Evolutionary conservation across 768 basidiomycete species (phyloP).

Genomic region (Russula lepida): DNA sequence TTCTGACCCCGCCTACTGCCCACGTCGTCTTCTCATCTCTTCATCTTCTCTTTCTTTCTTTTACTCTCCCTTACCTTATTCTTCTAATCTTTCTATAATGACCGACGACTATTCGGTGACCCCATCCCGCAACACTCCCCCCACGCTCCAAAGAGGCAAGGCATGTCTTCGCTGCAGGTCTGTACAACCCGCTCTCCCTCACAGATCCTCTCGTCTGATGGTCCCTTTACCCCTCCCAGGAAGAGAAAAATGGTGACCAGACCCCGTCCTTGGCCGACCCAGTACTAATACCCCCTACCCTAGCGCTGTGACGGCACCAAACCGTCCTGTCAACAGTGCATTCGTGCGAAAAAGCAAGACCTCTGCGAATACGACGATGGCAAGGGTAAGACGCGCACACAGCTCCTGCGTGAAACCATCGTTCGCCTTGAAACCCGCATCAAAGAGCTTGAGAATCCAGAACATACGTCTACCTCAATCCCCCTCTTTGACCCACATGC

Average conservation of each 20-base stretch:
- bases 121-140: conserved; percentile 15
- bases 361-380: conserved; percentile 78
- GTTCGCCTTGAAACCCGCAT: conserved; percentile 62
- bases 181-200: neutral
- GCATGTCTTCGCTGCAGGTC: conserved; percentile 23
- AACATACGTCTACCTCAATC: conserved; percentile 59
- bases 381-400: conserved; percentile 75
- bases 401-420: conserved; percentile 71
- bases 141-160: conserved; percentile 22
- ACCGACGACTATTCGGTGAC: conserved; percentile 17
- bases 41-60: conserved; percentile 9
- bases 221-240: conserved; percentile 4
- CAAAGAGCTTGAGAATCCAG: conserved; percentile 67
- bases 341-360: conserved; percentile 67
- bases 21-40: conserved; percentile 10
- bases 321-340: conserved; percentile 73
- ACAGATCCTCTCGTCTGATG: neutral
- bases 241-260: conserved; percentile 21
- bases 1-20: conserved; percentile 13
- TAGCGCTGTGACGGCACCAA: conserved; percentile 73
- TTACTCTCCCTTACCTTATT: conserved; percentile 16
- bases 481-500: conserved; percentile 62
- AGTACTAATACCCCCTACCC: neutral
- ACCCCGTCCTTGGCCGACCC: neutral
- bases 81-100: conserved; percentile 21